Base-by-base conservation (phyloP, 805 yeast genomes). In the Crinitomyces ghanaensis region DNA sequence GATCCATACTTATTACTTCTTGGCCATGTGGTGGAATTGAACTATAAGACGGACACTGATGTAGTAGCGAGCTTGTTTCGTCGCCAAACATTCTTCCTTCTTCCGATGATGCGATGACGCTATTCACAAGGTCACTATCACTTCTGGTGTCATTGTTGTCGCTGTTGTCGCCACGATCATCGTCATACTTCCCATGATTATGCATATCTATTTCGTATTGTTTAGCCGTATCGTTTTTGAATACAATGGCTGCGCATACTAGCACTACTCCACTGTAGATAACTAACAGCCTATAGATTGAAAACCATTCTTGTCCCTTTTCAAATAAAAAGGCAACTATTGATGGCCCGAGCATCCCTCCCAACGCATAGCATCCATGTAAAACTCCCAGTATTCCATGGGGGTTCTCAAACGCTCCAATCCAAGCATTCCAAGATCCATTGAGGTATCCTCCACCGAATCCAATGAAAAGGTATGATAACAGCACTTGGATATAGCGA, bases 311-410 rank as follows among this genome's bases (percentile, higher is more conserved):
- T 47, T 59, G 49, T 70, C 59, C 83, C 83, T 76, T 30, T 3
- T 71, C 73, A 0, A 48, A 40, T 63, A 75, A 58, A 1, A 62
- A 49, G 0, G 83, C 69, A 2, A 77, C 74, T 16, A 76, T 48
- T 12, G 80, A 65, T 2, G 91, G 86, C 1, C 83, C 68, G 1
- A 74, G 42, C 33, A 80, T 72, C 1, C 84, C 81, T 2, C 85
- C 84, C 2, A 73, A 44, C 1, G 88, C 91, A 50, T 78, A 79
- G 12, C 62, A 47, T 1, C 82, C 85, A 55, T 79, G 88, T 35
- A 69, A 59, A 17, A 62, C 54, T 1, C 85, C 80, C 54, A 77
- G 62, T 37, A 70, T 62, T 29, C 65, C 69, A 29, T 79, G 73
- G 31, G 71, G 65, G 40, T 72, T 68, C 14, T 62, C 63, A 28